A percentile compares a stretch with the other conserved stretches of the same genome.
Conservation (phyloP, 1,284 basidiomycete species). For the Pulveroboletus sp. region DNA sequence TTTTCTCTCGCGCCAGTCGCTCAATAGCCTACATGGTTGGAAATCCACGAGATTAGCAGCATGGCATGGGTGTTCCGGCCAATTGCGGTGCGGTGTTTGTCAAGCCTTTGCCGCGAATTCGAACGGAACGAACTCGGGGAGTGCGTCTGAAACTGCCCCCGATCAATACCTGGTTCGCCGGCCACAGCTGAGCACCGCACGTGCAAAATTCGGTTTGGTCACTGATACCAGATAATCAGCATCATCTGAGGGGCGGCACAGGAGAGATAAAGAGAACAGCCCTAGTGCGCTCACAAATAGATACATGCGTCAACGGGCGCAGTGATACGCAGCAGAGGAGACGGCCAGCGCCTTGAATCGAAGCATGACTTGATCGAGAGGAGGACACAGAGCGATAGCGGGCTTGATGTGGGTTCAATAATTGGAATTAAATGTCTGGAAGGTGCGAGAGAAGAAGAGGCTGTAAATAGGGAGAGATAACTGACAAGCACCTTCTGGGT, state of each 20-base stretch:
- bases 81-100: constrained; percentile 25
- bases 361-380: constrained; percentile 24
- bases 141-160: constrained; percentile 24
- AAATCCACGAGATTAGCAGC: constrained; percentile 12
- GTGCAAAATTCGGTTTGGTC: constrained; percentile 1
- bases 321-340: constrained; percentile 27
- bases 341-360: constrained; percentile 13
- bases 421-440: constrained; percentile 3
- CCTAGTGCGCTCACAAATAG: constrained; percentile 2
- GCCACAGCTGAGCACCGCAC: constrained; percentile 34
- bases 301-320: constrained; percentile 11
- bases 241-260: constrained; percentile 6
- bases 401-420: constrained; percentile 20
- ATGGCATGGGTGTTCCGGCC: constrained; percentile 11
- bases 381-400: constrained; percentile 19
- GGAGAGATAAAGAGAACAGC: constrained; percentile 10
- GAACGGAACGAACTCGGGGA: constrained; percentile 20
- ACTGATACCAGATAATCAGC: constrained; percentile 26
- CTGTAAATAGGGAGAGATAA: constrained; percentile 3
- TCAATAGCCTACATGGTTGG: constrained; percentile 17
- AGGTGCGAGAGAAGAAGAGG: constrained; percentile 7
- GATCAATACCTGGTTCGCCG: constrained; percentile 27
- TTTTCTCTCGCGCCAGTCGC: constrained; percentile 16
- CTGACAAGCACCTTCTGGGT: not conserved
- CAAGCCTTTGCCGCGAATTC: constrained; percentile 23